These are phyloP conservation scores for Colletotrichum caudatum DNA, from an alignment of 2,329 filamentous ascomycete species.

Conservation along the genomic window DNA sequence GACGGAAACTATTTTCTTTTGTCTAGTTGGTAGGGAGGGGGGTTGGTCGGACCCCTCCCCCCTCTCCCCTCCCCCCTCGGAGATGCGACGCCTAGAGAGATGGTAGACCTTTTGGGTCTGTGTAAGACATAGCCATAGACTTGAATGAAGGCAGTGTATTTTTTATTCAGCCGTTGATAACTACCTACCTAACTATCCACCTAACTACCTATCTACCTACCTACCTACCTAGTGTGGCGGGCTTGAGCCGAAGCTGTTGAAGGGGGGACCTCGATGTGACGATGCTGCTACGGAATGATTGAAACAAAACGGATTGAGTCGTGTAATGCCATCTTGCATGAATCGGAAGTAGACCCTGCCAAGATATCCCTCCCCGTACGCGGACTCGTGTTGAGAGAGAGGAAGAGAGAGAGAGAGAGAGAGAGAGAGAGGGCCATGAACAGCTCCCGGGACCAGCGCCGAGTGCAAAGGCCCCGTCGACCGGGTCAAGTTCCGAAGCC, in stretches of 20 bases:
- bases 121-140: slow-evolving; percentile 53
- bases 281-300: neutral
- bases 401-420: too few species aligned
- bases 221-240: neutral
- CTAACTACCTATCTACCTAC: too few species aligned
- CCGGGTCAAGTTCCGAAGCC: slow-evolving; percentile 21
- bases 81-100: slow-evolving; percentile 45
- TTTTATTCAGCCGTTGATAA: slow-evolving; percentile 21
- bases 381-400: too few species aligned
- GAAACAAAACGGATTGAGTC: too few species aligned
- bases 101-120: slow-evolving; percentile 46
- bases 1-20: slow-evolving; percentile 48
- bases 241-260: neutral
- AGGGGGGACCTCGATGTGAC: neutral
- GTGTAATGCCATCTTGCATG: neutral
- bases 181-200: too few species aligned
- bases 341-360: neutral
- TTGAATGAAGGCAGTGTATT: slow-evolving; percentile 43
- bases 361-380: too few species aligned
- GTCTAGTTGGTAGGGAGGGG: slow-evolving; percentile 50
- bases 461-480: neutral
- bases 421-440: too few species aligned
- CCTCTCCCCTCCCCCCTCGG: slow-evolving; percentile 7
- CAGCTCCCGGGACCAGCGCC: slow-evolving; percentile 5
- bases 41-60: slow-evolving; percentile 2